Evolutionary conservation across 306 rosid genomes (phyloP).

Genomic region (Trifolium repens): DNA sequence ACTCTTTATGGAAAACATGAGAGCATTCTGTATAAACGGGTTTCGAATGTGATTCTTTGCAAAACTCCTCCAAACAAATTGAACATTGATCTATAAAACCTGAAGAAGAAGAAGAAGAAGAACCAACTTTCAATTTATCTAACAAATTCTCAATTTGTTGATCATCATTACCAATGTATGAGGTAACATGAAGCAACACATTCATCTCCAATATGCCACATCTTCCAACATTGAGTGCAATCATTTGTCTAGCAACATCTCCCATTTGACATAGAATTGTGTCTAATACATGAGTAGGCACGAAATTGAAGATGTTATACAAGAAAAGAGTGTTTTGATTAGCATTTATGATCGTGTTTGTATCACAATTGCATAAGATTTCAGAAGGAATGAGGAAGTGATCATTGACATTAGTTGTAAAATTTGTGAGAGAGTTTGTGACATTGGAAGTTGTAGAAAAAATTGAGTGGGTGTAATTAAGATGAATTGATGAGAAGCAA

Average conservation of each 20-base stretch:
- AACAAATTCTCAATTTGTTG: too few species aligned
- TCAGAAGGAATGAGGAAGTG: background rate
- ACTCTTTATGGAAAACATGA: too few species aligned
- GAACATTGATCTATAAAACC: too few species aligned
- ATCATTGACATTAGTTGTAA: background rate
- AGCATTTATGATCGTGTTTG: background rate
- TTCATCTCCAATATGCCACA: background rate
- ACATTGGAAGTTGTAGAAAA: background rate
- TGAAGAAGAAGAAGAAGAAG: too few species aligned
- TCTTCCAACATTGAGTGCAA: background rate
- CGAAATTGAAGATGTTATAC: background rate
- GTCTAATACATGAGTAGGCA: background rate
- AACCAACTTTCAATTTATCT: too few species aligned
- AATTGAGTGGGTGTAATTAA: background rate
- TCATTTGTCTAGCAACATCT: background rate
- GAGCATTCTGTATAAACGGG: too few species aligned
- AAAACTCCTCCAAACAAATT: too few species aligned
- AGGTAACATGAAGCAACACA: background rate
- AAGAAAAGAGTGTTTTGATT: background rate
- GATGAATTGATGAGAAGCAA: background rate
- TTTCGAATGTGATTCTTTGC: too few species aligned
- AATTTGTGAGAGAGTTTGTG: background rate
- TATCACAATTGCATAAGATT: background rate
- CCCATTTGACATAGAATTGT: background rate
- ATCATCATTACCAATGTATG: too few species aligned